These are phyloP conservation scores for Euphrasia confusa DNA, from an alignment of 257 asterid genomes.

Conservation along the genomic window DNA sequence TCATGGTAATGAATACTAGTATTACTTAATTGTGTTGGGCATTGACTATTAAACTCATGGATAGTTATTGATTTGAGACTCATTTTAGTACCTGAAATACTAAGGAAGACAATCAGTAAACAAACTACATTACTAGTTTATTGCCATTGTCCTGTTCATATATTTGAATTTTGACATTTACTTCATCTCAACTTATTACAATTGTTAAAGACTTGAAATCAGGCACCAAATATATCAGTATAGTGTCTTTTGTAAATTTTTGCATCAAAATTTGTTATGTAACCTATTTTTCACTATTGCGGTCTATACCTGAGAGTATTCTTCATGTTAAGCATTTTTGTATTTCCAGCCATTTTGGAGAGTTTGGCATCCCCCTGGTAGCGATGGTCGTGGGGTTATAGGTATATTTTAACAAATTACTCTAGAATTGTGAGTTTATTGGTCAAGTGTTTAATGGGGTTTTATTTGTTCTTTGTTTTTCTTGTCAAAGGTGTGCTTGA, in stretches of 20 bases:
- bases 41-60: neutral
- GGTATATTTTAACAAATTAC: conserved; percentile 40
- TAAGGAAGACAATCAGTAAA: neutral
- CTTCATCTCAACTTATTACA: neutral
- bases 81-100: neutral
- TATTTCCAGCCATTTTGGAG: conserved; percentile 89
- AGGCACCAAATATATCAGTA: conserved; percentile 5
- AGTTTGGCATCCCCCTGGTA: conserved; percentile 95
- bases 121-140: neutral
- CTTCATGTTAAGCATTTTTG: conserved; percentile 15
- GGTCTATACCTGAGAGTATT: conserved; percentile 13
- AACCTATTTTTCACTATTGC: conserved; percentile 11
- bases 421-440: conserved; percentile 13
- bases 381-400: conserved; percentile 99
- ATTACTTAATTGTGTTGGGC: neutral
- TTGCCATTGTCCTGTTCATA: neutral
- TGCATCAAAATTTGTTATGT: neutral
- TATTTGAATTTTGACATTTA: neutral
- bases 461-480: neutral
- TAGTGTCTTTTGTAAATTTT: neutral
- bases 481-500: conserved; percentile 69
- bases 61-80: neutral
- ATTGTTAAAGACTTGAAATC: neutral
- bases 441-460: conserved; percentile 26
- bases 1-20: neutral